Percentiles rank a stretch among this genome's conserved stretches.
These are phyloP conservation scores for Neopestalotiopsis sp. DNA, from an alignment of 2,329 filamentous ascomycete genomes.

Conservation along the genomic window DNA sequence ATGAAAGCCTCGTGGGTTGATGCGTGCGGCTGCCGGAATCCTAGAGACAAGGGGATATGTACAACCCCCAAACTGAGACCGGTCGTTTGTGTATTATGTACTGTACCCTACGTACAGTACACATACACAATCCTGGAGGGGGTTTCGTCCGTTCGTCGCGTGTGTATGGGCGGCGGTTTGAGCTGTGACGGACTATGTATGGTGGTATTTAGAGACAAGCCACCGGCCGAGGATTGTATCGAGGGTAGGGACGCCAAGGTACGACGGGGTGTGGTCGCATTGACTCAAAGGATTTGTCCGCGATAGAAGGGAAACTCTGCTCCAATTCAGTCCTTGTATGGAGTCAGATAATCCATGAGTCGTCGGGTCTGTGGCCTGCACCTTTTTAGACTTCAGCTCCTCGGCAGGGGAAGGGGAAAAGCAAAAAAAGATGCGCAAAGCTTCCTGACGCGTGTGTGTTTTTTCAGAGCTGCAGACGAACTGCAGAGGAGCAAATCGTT, in stretches of 20 bases:
- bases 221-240: slow-evolving; percentile 3
- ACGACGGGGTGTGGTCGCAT: slow-evolving; percentile 6
- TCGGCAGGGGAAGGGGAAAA: neutral
- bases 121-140: neutral
- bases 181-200: neutral
- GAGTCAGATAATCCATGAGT: neutral
- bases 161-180: slow-evolving; percentile 4
- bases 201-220: slow-evolving; percentile 11
- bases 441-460: neutral
- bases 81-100: slow-evolving; percentile 3
- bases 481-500: neutral
- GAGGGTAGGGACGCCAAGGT: slow-evolving; percentile 11
- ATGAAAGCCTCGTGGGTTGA: neutral
- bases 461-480: neutral
- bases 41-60: neutral
- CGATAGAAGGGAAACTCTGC: neutral
- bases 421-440: neutral
- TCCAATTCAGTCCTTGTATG: neutral
- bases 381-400: neutral
- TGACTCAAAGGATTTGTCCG: slow-evolving; percentile 4
- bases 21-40: neutral
- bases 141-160: neutral
- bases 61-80: slow-evolving; percentile 1
- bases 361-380: neutral
- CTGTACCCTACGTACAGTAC: neutral